Evolutionary conservation across 176 grass and related monocot genomes (phyloP).

Genomic region (Echinochloa phyllopogon): DNA sequence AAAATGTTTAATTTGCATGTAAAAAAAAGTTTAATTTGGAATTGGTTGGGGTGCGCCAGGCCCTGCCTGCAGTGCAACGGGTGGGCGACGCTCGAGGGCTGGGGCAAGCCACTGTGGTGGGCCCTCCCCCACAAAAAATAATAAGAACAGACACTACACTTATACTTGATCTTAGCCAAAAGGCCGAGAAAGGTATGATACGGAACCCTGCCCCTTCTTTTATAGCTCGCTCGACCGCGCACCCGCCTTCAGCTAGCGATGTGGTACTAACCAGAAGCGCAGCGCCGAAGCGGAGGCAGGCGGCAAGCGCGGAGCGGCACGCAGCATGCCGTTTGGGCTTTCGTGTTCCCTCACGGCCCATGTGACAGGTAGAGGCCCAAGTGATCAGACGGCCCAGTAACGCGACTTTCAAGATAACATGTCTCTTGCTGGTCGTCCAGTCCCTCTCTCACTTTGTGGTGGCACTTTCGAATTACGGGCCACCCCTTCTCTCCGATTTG

Average conservation of each 20-base stretch:
- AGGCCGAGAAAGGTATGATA: conserved; percentile 71
- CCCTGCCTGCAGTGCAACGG: conserved; percentile 33
- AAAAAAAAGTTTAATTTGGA: neutral
- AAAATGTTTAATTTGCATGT: too few species aligned
- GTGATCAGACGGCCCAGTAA: neutral
- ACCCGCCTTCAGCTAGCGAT: neutral
- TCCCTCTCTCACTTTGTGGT: neutral
- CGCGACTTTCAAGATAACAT: neutral
- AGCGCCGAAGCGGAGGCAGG: neutral
- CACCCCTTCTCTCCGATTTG: neutral
- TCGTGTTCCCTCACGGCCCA: neutral
- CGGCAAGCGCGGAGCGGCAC: too few species aligned
- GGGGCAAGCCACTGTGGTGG: conserved; percentile 22
- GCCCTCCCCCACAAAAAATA: conserved; percentile 50
- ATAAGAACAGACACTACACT: conserved; percentile 88
- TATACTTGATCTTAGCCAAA: conserved; percentile 87
- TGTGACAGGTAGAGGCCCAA: neutral
- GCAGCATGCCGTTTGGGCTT: neutral
- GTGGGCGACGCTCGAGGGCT: neutral
- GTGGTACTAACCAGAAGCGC: neutral
- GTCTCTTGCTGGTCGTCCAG: too few species aligned
- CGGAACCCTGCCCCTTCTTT: neutral
- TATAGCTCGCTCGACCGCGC: neutral
- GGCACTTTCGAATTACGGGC: neutral
- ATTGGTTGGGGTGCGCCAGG: conserved; percentile 40